These are phyloP conservation scores for Daldinia vernicosa DNA, from an alignment of 495 filamentous ascomycete genomes.

Conservation along the genomic window DNA sequence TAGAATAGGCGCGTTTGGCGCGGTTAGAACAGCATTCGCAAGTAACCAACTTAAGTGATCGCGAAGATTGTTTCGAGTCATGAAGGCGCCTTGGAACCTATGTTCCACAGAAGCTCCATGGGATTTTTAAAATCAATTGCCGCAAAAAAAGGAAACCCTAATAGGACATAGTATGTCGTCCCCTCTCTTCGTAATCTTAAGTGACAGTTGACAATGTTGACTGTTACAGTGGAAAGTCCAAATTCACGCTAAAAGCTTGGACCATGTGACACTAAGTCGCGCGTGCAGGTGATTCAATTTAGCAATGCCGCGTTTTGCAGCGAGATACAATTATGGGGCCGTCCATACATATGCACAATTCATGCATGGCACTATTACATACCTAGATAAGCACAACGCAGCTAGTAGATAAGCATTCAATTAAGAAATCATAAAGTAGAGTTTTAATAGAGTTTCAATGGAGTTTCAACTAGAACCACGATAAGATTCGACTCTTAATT, in stretches of 20 bases:
- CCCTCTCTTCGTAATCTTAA: slow-evolving; percentile 5
- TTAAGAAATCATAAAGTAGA: too few relatives aligned
- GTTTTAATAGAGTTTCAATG: too few relatives aligned
- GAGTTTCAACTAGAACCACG: too few relatives aligned
- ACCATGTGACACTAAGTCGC: slow-evolving; percentile 28
- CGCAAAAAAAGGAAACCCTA: slow-evolving; percentile 11
- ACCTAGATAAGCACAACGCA: too few relatives aligned
- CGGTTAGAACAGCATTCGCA: slow-evolving; percentile 48
- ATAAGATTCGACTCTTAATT: not conserved
- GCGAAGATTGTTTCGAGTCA: slow-evolving; percentile 72
- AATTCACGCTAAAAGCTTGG: slow-evolving; percentile 25
- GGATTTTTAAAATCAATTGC: slow-evolving; percentile 44
- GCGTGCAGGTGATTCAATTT: slow-evolving; percentile 34
- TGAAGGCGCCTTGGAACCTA: slow-evolving; percentile 54
- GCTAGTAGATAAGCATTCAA: not conserved
- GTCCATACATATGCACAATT: not conserved
- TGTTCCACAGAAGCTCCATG: slow-evolving; percentile 47
- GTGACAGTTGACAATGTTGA: slow-evolving; percentile 15
- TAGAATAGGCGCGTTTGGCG: slow-evolving; percentile 45
- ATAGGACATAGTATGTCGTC: slow-evolving; percentile 9
- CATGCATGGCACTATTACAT: not conserved
- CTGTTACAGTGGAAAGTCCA: slow-evolving; percentile 2
- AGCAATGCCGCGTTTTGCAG: slow-evolving; percentile 5
- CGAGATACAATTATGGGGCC: not conserved
- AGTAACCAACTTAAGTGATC: slow-evolving; percentile 69